phyloP scores from a whole-genome alignment of 768 basidiomycete genomes.

The Lactarius deliciosus region DNA sequence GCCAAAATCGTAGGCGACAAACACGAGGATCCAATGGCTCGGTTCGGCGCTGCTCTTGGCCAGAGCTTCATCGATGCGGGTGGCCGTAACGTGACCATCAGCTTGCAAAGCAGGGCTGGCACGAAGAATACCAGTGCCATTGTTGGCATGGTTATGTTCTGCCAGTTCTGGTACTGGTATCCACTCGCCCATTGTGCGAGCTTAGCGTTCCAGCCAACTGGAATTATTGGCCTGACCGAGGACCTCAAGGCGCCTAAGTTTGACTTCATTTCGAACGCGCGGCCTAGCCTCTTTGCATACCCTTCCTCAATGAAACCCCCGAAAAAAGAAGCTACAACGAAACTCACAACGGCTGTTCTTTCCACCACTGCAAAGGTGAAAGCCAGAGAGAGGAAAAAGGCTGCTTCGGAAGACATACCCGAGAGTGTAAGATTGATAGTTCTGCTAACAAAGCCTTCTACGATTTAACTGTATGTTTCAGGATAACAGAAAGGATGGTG shows the following conservation, averaged over 20 bases:
- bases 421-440: conserved; percentile 62
- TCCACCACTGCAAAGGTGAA: conserved; percentile 98
- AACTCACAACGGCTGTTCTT: conserved; percentile 91
- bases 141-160: conserved; percentile 97
- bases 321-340: conserved; percentile 88
- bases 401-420: conserved; percentile 78
- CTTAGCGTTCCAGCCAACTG: conserved; percentile 93
- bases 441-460: not conserved
- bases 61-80: conserved; percentile 98
- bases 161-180: conserved; percentile 99
- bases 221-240: conserved; percentile 86
- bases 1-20: conserved; percentile 91
- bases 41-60: conserved; percentile 93
- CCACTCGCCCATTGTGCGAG: conserved; percentile 92
- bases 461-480: conserved; percentile 52
- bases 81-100: conserved; percentile 94
- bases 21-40: conserved; percentile 98
- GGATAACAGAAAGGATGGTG: conserved; percentile 56
- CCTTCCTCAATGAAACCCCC: conserved; percentile 82
- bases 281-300: conserved; percentile 91
- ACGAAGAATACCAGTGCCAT: conserved; percentile 91
- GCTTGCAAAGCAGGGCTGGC: conserved; percentile 88
- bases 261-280: conserved; percentile 86
- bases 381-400: conserved; percentile 91
- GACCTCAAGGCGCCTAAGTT: conserved; percentile 92